These are phyloP conservation scores for Gossypium anomalum DNA, from an alignment of 345 rosid genomes.

Conservation along the genomic window DNA sequence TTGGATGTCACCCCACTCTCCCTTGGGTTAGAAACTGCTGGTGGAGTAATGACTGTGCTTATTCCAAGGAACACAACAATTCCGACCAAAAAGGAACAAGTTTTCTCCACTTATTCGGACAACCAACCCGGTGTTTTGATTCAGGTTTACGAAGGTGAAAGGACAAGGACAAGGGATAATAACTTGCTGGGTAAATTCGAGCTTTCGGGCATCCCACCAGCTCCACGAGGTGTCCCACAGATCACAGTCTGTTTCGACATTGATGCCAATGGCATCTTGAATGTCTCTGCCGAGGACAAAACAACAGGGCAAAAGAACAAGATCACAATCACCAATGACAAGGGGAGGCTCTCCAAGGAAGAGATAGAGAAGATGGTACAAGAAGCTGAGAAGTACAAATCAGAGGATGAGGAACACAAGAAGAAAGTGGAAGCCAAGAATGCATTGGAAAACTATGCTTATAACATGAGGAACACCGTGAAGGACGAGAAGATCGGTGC, in stretches of 20 bases:
- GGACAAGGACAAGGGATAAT: conserved; percentile 53
- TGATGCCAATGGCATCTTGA: conserved; percentile 42
- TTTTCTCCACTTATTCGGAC: conserved; percentile 59
- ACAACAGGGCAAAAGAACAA: conserved; percentile 50
- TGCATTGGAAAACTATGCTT: conserved; percentile 41
- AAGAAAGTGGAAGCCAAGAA: conserved; percentile 52
- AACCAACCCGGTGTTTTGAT: conserved; percentile 61
- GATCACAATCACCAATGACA: conserved; percentile 47
- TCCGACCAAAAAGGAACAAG: conserved; percentile 56
- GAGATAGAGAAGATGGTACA: conserved; percentile 54
- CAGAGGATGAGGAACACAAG: conserved; percentile 51
- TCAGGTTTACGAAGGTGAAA: conserved; percentile 59
- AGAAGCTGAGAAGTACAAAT: conserved; percentile 49
- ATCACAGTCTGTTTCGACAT: conserved; percentile 39
- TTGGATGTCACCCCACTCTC: conserved; percentile 57
- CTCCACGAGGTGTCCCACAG: conserved; percentile 56
- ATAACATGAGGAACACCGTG: conserved; percentile 53
- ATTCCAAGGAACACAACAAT: conserved; percentile 60
- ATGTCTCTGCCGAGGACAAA: conserved; percentile 49
- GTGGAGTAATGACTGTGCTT: conserved; percentile 60
- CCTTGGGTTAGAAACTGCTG: conserved; percentile 54
- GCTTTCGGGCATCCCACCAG: conserved; percentile 59
- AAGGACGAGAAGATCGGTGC: conserved; percentile 45
- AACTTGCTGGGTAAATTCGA: conserved; percentile 60
- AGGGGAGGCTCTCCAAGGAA: conserved; percentile 47